Conservation (phyloP, 768 basidiomycete species). For the Tylopilus sp. region DNA sequence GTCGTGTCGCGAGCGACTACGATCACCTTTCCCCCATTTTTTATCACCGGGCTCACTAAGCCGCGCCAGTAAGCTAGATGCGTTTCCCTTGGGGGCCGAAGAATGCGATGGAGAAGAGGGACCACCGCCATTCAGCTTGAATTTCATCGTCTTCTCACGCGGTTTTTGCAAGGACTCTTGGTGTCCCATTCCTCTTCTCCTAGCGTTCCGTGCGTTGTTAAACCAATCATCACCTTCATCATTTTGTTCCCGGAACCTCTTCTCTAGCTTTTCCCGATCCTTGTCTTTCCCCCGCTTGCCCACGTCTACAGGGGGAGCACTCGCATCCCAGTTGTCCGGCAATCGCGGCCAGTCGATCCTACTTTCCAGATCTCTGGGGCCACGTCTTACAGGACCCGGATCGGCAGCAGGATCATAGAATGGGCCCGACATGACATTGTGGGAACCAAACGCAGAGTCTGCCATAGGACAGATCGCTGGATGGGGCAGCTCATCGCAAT, state of each 20-base stretch:
- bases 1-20: constrained; percentile 5
- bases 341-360: constrained; percentile 28
- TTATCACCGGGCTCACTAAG: constrained; percentile 14
- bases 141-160: constrained; percentile 34
- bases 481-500: constrained; percentile 50
- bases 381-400: constrained; percentile 30
- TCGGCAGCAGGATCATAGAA: constrained; percentile 50
- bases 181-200: constrained; percentile 24
- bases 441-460: constrained; percentile 63
- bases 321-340: constrained; percentile 44
- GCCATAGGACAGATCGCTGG: constrained; percentile 43
- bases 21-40: constrained; percentile 3
- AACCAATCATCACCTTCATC: constrained; percentile 74
- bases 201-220: constrained; percentile 33
- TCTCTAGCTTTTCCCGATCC: constrained; percentile 52
- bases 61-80: constrained; percentile 36
- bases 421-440: constrained; percentile 62
- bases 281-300: constrained; percentile 64
- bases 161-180: constrained; percentile 6
- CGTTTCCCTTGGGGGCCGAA: constrained; percentile 21
- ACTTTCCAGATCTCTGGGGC: constrained; percentile 35
- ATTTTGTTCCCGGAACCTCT: constrained; percentile 45
- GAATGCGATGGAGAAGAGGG: constrained; percentile 16
- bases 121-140: constrained; percentile 34
- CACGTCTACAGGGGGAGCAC: constrained; percentile 54